Percentiles rank a stretch among this genome's conserved stretches.
phyloP scores from a whole-genome alignment of 2,329 filamentous ascomycete genomes.

The Penicillium sp. region DNA sequence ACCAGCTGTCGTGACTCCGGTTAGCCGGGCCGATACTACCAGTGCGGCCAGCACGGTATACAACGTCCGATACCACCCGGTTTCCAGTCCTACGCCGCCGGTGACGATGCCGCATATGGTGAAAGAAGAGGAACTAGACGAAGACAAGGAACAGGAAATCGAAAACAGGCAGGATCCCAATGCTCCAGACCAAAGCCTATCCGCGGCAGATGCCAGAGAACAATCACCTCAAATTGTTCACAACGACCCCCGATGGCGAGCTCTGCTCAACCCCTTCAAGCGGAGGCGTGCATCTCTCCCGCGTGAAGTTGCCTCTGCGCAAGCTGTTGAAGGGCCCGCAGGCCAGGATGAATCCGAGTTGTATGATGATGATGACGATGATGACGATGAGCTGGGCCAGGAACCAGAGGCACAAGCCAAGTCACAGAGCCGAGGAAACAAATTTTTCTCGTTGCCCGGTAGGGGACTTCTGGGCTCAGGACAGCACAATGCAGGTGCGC shows the following conservation, averaged over 20 bases:
- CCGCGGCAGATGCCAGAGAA: constrained; percentile 29
- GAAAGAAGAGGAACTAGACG: constrained; percentile 34
- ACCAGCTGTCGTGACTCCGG: constrained; percentile 57
- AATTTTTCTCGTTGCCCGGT: constrained; percentile 54
- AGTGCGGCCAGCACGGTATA: constrained; percentile 69
- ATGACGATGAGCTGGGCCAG: constrained; percentile 34
- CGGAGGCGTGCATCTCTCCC: constrained; percentile 62
- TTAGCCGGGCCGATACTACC: constrained; percentile 64
- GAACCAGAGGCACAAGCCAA: constrained; percentile 35
- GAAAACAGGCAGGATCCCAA: constrained; percentile 14
- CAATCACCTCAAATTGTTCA: constrained; percentile 39
- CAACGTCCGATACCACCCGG: constrained; percentile 64
- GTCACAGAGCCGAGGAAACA: constrained; percentile 51
- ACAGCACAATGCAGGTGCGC: constrained; percentile 39
- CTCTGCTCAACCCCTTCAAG: constrained; percentile 62
- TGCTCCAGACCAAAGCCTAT: constrained; percentile 19
- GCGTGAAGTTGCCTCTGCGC: constrained; percentile 62
- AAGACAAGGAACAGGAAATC: constrained; percentile 31
- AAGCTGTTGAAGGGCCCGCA: constrained; percentile 50
- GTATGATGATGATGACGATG: constrained; percentile 38
- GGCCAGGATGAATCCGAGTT: constrained; percentile 30
- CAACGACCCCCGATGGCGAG: constrained; percentile 50
- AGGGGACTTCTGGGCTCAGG: constrained; percentile 46
- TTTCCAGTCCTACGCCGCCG: constrained; percentile 52
- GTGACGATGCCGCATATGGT: constrained; percentile 40